phyloP scores from a whole-genome alignment of 331 rosid genomes.

The Rhamnella rubrinervis region DNA sequence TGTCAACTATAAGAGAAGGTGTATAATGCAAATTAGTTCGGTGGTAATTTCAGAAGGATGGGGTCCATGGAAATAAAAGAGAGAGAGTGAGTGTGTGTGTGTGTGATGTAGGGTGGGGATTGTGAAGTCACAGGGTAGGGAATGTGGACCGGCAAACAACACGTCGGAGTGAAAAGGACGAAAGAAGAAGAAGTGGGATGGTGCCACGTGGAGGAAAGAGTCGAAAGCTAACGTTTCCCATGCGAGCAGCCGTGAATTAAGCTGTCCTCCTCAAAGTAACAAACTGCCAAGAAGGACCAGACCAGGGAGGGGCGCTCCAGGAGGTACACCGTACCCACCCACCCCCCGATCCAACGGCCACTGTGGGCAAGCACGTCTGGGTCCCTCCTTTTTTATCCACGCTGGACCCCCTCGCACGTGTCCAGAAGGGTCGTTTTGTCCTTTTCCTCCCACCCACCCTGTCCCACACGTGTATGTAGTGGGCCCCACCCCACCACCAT shows the following conservation, averaged over 20 bases:
- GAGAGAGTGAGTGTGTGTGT: neutral
- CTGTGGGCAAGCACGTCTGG: conserved; percentile 29
- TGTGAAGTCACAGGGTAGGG: neutral
- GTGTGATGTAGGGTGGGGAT: neutral
- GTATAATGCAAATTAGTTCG: no score
- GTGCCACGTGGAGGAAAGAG: conserved; percentile 30
- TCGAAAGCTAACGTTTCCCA: conserved; percentile 43
- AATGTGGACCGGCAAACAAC: conserved; percentile 20
- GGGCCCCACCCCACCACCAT: conserved; percentile 16
- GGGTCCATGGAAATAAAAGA: no score
- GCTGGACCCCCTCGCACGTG: conserved; percentile 56
- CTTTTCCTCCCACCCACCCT: conserved; percentile 34
- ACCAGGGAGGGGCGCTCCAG: neutral
- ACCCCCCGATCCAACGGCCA: conserved; percentile 7
- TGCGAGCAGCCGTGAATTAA: conserved; percentile 45
- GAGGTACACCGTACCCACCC: conserved; percentile 33
- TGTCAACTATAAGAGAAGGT: no score
- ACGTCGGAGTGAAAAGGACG: neutral
- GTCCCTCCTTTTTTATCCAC: conserved; percentile 39
- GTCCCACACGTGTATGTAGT: conserved; percentile 47
- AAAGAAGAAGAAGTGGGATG: no score
- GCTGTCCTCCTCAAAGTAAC: conserved; percentile 20
- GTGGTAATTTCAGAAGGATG: no score
- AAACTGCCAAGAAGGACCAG: conserved; percentile 34
- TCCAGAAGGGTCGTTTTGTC: conserved; percentile 19